Evolutionary conservation across 345 rosid genomes (phyloP).

Genomic region (Abelmoschus esculentus): DNA sequence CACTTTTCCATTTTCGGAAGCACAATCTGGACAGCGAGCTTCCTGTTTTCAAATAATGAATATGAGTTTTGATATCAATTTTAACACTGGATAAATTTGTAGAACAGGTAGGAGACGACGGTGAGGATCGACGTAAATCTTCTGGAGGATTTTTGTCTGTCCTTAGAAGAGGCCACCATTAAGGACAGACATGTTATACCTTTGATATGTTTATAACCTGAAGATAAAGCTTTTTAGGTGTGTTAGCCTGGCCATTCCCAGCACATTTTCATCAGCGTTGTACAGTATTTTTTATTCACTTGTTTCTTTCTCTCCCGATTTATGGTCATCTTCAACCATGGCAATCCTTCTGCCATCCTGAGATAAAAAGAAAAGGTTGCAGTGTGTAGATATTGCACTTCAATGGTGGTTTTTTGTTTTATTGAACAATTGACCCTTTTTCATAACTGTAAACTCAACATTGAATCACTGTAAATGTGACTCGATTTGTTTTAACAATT

Average conservation of each 20-base stretch:
- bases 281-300: background rate
- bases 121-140: slow-evolving; percentile 52
- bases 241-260: no score
- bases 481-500: no score
- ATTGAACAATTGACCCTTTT: no score
- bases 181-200: background rate
- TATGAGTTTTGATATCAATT: background rate
- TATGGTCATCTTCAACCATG: background rate
- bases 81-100: background rate
- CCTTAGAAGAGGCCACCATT: slow-evolving; percentile 58
- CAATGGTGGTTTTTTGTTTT: no score
- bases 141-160: slow-evolving; percentile 73
- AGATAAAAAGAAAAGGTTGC: background rate
- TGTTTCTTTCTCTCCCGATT: background rate
- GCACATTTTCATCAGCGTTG: background rate
- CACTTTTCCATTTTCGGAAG: background rate
- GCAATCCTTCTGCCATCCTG: background rate
- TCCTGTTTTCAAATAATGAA: background rate
- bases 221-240: no score
- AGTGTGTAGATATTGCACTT: no score
- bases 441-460: no score
- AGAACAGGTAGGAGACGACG: slow-evolving; percentile 57
- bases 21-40: background rate
- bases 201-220: no score
- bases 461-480: no score